Conservation (phyloP, 1,284 basidiomycete genomes). For the Hypsizygus ulmarius region DNA sequence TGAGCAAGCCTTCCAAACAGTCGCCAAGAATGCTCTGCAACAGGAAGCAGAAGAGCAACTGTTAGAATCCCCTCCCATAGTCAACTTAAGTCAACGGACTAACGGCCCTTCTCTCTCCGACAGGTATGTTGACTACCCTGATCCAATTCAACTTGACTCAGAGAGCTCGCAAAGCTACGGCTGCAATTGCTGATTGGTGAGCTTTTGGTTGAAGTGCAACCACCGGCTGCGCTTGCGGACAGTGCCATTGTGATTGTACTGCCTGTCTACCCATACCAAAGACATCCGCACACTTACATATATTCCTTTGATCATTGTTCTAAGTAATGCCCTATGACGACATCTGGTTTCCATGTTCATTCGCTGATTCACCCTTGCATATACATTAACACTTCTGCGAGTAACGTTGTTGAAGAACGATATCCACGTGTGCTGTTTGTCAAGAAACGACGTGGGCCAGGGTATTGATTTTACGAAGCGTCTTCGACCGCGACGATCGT, state of each 20-base stretch:
- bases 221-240: neutral
- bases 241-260: neutral
- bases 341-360: too few relatives aligned
- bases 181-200: constrained; percentile 76
- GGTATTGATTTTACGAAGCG: too few relatives aligned
- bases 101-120: constrained; percentile 16
- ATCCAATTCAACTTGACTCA: constrained; percentile 96
- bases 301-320: constrained; percentile 8
- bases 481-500: too few relatives aligned
- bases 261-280: neutral
- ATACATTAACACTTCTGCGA: too few relatives aligned
- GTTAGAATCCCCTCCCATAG: constrained; percentile 48
- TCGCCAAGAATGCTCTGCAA: constrained; percentile 96
- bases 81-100: constrained; percentile 19
- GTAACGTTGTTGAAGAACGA: too few relatives aligned
- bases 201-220: constrained; percentile 11
- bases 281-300: constrained; percentile 6
- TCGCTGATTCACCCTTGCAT: too few relatives aligned
- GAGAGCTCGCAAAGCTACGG: constrained; percentile 91
- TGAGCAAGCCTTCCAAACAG: constrained; percentile 99
- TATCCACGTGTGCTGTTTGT: too few relatives aligned
- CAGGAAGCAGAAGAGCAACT: constrained; percentile 96
- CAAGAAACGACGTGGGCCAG: too few relatives aligned
- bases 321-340: constrained; percentile 2
- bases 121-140: constrained; percentile 98